Conservation (phyloP, 2,329 filamentous ascomycete genomes). For the Botrytis porri region DNA sequence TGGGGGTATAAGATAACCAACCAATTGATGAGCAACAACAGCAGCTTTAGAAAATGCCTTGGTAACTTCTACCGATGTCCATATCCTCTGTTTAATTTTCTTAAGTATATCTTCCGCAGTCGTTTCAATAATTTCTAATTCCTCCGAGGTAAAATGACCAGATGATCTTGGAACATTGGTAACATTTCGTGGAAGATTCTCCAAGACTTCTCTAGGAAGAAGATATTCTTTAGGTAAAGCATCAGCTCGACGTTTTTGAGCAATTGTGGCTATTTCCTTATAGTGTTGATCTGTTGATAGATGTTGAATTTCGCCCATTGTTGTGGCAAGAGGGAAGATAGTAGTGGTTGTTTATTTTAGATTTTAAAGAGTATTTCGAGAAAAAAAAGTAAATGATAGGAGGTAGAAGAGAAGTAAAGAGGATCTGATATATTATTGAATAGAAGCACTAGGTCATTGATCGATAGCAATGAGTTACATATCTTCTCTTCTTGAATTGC, state of each 20-base stretch:
- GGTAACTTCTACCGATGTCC: constrained; percentile 40
- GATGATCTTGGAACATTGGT: constrained; percentile 12
- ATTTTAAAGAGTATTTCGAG: background rate
- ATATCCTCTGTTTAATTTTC: constrained; percentile 25
- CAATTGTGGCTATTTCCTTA: constrained; percentile 40
- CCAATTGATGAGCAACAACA: constrained; percentile 47
- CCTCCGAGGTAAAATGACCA: constrained; percentile 15
- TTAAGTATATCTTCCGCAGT: constrained; percentile 30
- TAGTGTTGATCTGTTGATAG: constrained; percentile 38
- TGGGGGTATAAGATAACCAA: constrained; percentile 29
- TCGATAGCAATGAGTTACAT: background rate
- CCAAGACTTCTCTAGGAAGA: constrained; percentile 29
- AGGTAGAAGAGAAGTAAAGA: background rate
- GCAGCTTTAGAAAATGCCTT: constrained; percentile 49
- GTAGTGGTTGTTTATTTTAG: background rate
- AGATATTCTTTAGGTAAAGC: constrained; percentile 36
- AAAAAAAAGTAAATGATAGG: background rate
- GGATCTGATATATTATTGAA: background rate
- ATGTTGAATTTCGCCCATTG: background rate
- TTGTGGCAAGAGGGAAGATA: background rate
- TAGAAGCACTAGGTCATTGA: background rate
- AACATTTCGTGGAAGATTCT: constrained; percentile 27
- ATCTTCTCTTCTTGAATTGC: background rate
- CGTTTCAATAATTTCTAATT: constrained; percentile 33
- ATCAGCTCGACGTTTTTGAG: constrained; percentile 38